Percentiles rank a stretch among this genome's conserved stretches.
Evolutionary conservation across 202 grass and related monocot genomes (phyloP).

Genomic region (Miscanthus sacchariflorus): DNA sequence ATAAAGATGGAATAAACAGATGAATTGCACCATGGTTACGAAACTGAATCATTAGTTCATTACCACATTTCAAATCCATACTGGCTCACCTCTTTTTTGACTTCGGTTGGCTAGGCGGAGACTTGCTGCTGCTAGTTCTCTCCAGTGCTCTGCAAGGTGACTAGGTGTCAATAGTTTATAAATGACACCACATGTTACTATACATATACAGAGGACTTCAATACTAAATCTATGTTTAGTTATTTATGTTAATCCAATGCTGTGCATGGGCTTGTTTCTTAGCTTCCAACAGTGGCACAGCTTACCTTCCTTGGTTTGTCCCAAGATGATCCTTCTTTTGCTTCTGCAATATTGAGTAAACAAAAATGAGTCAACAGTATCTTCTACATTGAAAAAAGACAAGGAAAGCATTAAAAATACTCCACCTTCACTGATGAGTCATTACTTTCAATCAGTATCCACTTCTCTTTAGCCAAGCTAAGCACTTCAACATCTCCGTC

Average conservation of each 20-base stretch:
- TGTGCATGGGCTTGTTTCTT: constrained; percentile 1
- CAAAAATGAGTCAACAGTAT: constrained; percentile 47
- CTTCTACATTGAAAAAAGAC: constrained; percentile 34
- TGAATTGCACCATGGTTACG: constrained; percentile 19
- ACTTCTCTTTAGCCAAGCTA: constrained; percentile 89
- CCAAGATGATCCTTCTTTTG: constrained; percentile 60
- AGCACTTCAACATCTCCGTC: constrained; percentile 95
- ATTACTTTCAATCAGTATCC: constrained; percentile 59
- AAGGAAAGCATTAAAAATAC: constrained; percentile 34
- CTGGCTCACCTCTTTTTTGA: constrained; percentile 58
- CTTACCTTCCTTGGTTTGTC: constrained; percentile 62
- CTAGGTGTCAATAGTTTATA: constrained; percentile 7
- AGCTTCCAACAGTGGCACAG: background rate
- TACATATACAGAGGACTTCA: background rate
- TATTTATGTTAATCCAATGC: constrained; percentile 13
- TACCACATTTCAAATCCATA: constrained; percentile 1
- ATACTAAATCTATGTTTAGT: constrained; percentile 20
- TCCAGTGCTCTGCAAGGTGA: constrained; percentile 55
- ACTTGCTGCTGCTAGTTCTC: constrained; percentile 45
- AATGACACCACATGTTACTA: background rate
- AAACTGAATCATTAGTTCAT: background rate
- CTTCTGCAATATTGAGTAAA: constrained; percentile 54
- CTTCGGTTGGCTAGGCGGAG: constrained; percentile 39
- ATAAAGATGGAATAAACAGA: constrained; percentile 53
- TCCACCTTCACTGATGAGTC: constrained; percentile 64